Base-by-base conservation (phyloP, 345 rosid genomes). In the Lepidium sativum region DNA sequence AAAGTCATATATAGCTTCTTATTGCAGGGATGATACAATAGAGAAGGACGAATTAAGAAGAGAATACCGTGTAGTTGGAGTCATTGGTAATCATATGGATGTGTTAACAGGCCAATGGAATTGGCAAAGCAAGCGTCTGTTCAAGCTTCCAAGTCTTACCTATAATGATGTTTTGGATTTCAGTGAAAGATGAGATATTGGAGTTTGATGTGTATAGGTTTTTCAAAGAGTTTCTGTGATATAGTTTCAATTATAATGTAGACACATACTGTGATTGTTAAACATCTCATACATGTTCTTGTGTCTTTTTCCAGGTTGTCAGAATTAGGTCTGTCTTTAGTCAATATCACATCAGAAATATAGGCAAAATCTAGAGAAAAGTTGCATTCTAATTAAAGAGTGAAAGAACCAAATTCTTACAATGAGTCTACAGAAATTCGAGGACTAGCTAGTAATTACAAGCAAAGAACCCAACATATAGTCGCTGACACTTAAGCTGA, bases 1-100 rank as follows among this genome's bases (percentile, higher is more conserved):
- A n/a, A 31, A 29, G 5, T 2, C 17, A 47, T 42, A 60, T n/a
- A 47, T 42, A 50, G 21, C 0, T n/a, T 49, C 32, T 9, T 41
- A 34, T 59, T 77, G 69, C 70, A 92, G 98, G 77, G 69, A 60
- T 21, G 79, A 84, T 39, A 57, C 70, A 7, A 82, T 54, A 56
- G 66, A 40, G 25, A 79, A 76, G 54, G 74, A 57, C 20, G 67
- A 34, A 27, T 5, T 87, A 66, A 49, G 48, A 61, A 49, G 60
- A 21, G 85, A 79, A 4, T 69, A 75, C 51, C 83, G 76, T 5
- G 56, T 87, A 13, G 9, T 69, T 6, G 80, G 91, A 29, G 77
- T 82, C 18, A 85, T 89, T 49, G 80, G 89, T 69, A 74, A 79
- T 75, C 81, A 71, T 59, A 76, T 92, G 83, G 96, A 87, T 79